Evolutionary conservation across 352 stramenopile species (phyloP), one percentile per base, ranked within the genome.

Genomic region (Globisporangium takayamanum): DNA sequence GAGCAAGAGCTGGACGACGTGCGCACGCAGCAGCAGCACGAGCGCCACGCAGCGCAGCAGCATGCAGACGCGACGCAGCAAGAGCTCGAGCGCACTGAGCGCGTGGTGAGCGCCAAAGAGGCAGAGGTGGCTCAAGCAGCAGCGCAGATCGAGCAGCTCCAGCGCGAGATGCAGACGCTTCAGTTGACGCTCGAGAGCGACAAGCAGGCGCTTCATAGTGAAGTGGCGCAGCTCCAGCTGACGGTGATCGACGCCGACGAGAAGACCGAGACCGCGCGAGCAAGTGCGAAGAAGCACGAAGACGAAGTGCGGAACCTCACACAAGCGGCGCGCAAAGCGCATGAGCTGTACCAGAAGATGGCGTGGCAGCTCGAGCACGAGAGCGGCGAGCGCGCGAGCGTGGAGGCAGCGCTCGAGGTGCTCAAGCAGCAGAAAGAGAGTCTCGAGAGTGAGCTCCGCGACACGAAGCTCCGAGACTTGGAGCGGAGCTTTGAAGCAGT

Each of bases 241-340:
- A 57, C 58, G 15, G 74, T 66, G 2, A 46, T 72, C n/a, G 76
- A 84, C 44, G 68, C 82, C 26, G 78, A 86, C 65, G 73, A 79
- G 20, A 78, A 80, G 42, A 64, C 74, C 0, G 69, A 81, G 39
- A 67, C 74, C 45, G 69, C 74, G 2, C 74, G 69, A 26, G 59
- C 66, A 1, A 66, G 65, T 1, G 65, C 72, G 8, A 67, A 70
- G 22, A 72, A 64, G 25, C 75, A 84, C 44, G 69, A 80, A 36
- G 74, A 83, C n/a, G 78, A 89, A n/a, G 50, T 84, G n/a, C 66
- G 68, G 3, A 70, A 80, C 22, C 62, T 91, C 1, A 78, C 74
- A 33, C 78, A 87, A 50, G 68, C 75, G 0, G 70, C 79, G 2
- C 79, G 77, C 49, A 70, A 70, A n/a, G 78, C 76, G 10, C 78